Percentiles rank a stretch among this genome's conserved stretches.
These are phyloP conservation scores for Blastobotrys mokoenaii DNA, from an alignment of 805 yeast species.

Conservation along the genomic window DNA sequence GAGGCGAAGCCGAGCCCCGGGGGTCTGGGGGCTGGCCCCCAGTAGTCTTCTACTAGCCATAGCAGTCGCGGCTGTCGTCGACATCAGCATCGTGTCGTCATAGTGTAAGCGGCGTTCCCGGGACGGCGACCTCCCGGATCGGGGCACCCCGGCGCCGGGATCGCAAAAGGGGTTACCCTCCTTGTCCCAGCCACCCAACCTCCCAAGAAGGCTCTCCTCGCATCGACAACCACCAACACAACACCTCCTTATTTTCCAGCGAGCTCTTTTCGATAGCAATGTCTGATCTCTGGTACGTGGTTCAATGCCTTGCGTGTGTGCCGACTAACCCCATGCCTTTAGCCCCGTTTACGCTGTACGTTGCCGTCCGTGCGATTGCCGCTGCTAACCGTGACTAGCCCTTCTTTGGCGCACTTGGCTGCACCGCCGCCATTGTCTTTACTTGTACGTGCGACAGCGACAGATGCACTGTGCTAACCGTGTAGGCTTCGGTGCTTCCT, in stretches of 20 bases:
- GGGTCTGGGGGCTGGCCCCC: no score
- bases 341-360: constrained; percentile 67
- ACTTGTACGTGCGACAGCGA: constrained; percentile 43
- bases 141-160: no score
- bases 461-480: constrained; percentile 4
- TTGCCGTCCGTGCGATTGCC: constrained; percentile 4
- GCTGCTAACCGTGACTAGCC: constrained; percentile 42
- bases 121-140: no score
- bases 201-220: not conserved
- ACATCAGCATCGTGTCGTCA: no score
- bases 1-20: no score
- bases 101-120: no score
- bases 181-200: not conserved
- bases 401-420: constrained; percentile 98
- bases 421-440: constrained; percentile 98
- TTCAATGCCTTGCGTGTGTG: not conserved
- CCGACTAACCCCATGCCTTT: constrained; percentile 1
- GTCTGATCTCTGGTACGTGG: constrained; percentile 69
- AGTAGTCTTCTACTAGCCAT: no score
- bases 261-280: constrained; percentile 27
- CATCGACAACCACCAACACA: not conserved
- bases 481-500: constrained; percentile 80
- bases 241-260: not conserved
- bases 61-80: no score
- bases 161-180: no score